Base-by-base conservation (phyloP, 1,284 basidiomycete genomes). In the Tilletia caries region DNA sequence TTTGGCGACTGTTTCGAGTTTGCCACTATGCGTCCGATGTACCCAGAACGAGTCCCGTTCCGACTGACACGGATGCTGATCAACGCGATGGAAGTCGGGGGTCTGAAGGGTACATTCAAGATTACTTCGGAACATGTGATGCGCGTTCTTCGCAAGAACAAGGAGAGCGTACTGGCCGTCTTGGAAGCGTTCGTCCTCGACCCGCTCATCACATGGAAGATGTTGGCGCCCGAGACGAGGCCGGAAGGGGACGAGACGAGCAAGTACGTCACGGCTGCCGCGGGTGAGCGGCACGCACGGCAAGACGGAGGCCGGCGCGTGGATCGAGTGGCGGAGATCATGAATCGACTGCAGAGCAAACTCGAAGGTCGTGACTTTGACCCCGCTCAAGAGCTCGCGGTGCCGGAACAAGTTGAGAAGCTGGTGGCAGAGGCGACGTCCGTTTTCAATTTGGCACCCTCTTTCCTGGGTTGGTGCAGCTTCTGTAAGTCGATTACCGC, bases 41-140 rank as follows among this genome's bases (percentile, higher is more conserved):
- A 95, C 87, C 96, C 96, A 0, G 96, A 99, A 85, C 96, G 92
- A 84, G 94, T 99, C 67, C 96, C 96, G 0, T 99, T 99, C 90
- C 89, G 96, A 64, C 87, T 99, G 74, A 99, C 96, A 13, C 88
- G 96, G 75, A 98, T 99, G 96, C 87, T 99, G 70, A 96, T 94
- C 34, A 93, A 97, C 83, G 96, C 96, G 2, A 98, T 99, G 96
- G 96, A 99, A 88, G 93, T 93, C 73, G 82, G 88, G 73, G 96
- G 96, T 23, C 95, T 98, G 76, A 93, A 97, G 81, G 96, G 96
- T 46, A 96, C 93, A 78, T 99, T 95, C 88, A 89, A 92, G 79
- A 91, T 91, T 76, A 95, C 93, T 12, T 96, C 93, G 86, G 95
- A 98, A 83, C 95, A 95, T 77, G 93, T 93, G 46, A 98, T 99